Evolutionary conservation across 2,329 filamentous ascomycete species (phyloP).

Genomic region (Trichoderma semiorbis): DNA sequence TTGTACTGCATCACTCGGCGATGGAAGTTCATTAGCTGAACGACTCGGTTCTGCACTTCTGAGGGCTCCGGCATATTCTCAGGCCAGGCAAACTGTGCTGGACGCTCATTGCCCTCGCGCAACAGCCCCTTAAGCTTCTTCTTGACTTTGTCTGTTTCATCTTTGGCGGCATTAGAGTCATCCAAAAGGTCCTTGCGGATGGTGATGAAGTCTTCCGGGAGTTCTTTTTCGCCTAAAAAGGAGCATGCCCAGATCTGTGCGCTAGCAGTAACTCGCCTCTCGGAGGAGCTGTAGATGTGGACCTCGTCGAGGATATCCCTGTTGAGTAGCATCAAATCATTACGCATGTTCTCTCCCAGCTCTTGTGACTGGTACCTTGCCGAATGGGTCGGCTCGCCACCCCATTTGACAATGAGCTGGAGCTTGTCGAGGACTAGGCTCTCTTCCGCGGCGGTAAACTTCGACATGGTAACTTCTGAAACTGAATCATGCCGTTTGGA

Average conservation of each 20-base stretch:
- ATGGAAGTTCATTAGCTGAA: conserved; percentile 97
- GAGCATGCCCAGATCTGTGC: conserved; percentile 93
- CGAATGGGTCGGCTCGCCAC: conserved; percentile 94
- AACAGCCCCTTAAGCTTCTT: conserved; percentile 95
- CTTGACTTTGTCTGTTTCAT: conserved; percentile 99
- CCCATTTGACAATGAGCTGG: conserved; percentile 98
- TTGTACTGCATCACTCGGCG: conserved; percentile 93
- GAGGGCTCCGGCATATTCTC: conserved; percentile 92
- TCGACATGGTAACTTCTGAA: conserved; percentile 85
- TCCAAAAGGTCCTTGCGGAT: conserved; percentile 93
- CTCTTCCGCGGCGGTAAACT: conserved; percentile 90
- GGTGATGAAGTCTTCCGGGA: conserved; percentile 80
- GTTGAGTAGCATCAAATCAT: conserved; percentile 90
- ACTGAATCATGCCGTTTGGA: conserved; percentile 76
- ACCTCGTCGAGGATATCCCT: conserved; percentile 89
- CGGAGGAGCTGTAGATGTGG: conserved; percentile 91
- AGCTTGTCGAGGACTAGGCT: conserved; percentile 92
- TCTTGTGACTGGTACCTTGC: conserved; percentile 95
- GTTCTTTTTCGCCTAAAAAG: conserved; percentile 82
- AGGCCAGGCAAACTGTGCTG: conserved; percentile 97
- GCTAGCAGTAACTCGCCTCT: conserved; percentile 89
- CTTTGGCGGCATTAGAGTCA: conserved; percentile 96
- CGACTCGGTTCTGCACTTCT: conserved; percentile 84
- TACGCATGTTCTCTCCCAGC: conserved; percentile 91
- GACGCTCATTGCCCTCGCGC: conserved; percentile 87